Percentiles rank a stretch among this genome's conserved stretches.
These are phyloP conservation scores for Alternaria atra DNA, from an alignment of 2,329 filamentous ascomycete species.

Conservation along the genomic window DNA sequence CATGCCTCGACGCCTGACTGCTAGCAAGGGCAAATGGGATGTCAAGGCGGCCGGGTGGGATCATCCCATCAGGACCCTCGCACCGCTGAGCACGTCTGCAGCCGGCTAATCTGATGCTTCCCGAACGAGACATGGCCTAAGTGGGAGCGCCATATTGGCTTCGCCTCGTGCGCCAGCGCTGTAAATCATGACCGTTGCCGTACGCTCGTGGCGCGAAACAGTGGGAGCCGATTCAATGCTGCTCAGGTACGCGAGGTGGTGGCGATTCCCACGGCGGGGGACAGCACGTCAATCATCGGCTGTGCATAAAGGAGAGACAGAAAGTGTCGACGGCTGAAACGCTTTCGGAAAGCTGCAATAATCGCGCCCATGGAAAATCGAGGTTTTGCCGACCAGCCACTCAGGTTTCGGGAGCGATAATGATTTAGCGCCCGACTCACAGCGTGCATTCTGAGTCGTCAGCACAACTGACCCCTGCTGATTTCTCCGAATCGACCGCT, in stretches of 20 bases:
- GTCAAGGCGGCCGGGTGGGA: slow-evolving; percentile 37
- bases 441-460: slow-evolving; percentile 45
- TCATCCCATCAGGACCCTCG: slow-evolving; percentile 34
- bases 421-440: slow-evolving; percentile 48
- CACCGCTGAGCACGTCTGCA: slow-evolving; percentile 33
- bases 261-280: slow-evolving; percentile 34
- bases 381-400: slow-evolving; percentile 48
- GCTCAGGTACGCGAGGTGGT: slow-evolving; percentile 47
- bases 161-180: slow-evolving; percentile 35
- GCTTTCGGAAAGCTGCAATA: slow-evolving; percentile 44
- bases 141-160: slow-evolving; percentile 41
- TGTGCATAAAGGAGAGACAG: slow-evolving; percentile 47
- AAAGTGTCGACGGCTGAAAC: slow-evolving; percentile 45
- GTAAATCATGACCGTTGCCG: slow-evolving; percentile 39
- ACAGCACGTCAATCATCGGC: slow-evolving; percentile 37
- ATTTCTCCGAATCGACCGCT: slow-evolving; percentile 47
- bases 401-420: slow-evolving; percentile 40
- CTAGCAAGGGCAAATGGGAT: slow-evolving; percentile 49
- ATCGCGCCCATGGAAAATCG: slow-evolving; percentile 38
- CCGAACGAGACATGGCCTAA: slow-evolving; percentile 37
- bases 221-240: slow-evolving; percentile 19
- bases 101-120: slow-evolving; percentile 45
- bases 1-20: slow-evolving; percentile 36
- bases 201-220: slow-evolving; percentile 40
- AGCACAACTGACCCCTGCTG: slow-evolving; percentile 41